phyloP scores from a whole-genome alignment of 768 basidiomycete species.

The Agrocybe chaxingu region DNA sequence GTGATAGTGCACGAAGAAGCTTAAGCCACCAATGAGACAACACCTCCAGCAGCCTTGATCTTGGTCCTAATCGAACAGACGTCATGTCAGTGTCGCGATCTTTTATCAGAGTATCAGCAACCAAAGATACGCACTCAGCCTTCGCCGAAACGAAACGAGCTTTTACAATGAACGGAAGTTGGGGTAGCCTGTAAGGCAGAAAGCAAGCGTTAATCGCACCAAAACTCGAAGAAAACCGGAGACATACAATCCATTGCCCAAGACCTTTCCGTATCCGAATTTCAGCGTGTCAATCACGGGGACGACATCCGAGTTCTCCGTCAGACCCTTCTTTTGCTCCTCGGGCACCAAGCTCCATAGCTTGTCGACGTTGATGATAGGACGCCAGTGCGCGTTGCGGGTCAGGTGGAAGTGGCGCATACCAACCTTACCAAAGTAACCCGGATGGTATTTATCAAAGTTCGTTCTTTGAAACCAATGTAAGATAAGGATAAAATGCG shows the following conservation, averaged over 20 bases:
- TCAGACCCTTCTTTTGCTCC: conserved; percentile 77
- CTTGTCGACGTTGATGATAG: conserved; percentile 98
- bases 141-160: conserved; percentile 90
- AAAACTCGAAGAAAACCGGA: neutral
- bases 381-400: conserved; percentile 87
- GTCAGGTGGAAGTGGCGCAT: conserved; percentile 98
- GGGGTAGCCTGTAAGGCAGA: conserved; percentile 59
- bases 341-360: conserved; percentile 88
- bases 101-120: neutral
- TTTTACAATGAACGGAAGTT: conserved; percentile 95
- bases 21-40: conserved; percentile 90
- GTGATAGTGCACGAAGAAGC: conserved; percentile 24
- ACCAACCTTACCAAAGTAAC: conserved; percentile 99
- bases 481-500: neutral
- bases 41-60: conserved; percentile 93
- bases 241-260: conserved; percentile 90
- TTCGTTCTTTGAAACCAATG: conserved; percentile 62
- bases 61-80: conserved; percentile 40
- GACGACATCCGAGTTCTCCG: conserved; percentile 74
- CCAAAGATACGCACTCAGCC: conserved; percentile 59
- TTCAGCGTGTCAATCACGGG: conserved; percentile 90
- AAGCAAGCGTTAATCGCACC: neutral
- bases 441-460: conserved; percentile 99
- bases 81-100: conserved; percentile 1
- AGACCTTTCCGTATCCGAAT: conserved; percentile 87